phyloP scores from a whole-genome alignment of 805 yeast genomes.

The Ogataea henricii region DNA sequence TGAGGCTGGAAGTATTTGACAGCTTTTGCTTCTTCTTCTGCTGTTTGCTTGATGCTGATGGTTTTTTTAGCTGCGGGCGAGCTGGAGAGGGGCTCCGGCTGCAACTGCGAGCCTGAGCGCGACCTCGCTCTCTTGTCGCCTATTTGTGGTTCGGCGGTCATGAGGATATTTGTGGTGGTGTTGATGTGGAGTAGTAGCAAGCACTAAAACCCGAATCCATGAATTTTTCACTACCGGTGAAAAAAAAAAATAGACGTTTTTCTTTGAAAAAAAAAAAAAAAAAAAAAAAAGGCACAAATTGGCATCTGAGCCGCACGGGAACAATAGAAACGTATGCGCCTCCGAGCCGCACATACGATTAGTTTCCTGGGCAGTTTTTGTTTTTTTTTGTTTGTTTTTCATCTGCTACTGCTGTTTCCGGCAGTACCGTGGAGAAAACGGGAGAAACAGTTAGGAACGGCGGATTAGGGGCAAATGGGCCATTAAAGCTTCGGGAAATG shows the following conservation, averaged over 20 bases:
- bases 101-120: not conserved
- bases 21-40: constrained; percentile 36
- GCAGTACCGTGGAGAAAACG: not conserved
- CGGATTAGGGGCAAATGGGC: no score
- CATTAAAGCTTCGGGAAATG: no score
- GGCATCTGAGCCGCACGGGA: not conserved
- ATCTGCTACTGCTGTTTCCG: not conserved
- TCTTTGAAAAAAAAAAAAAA: no score
- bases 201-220: no score
- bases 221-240: no score
- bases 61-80: constrained; percentile 14
- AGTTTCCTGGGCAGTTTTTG: not conserved
- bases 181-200: no score
- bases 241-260: no score
- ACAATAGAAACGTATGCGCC: not conserved
- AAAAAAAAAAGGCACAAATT: not conserved
- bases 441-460: not conserved
- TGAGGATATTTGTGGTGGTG: not conserved
- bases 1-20: constrained; percentile 34
- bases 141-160: not conserved
- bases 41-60: constrained; percentile 31
- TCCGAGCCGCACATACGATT: not conserved
- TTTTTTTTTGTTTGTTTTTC: not conserved
- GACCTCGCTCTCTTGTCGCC: constrained; percentile 1
- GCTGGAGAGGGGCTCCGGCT: not conserved